Evolutionary conservation across 2,329 filamentous ascomycete species (phyloP).

Genomic region (Trematosphaeria pertusa): DNA sequence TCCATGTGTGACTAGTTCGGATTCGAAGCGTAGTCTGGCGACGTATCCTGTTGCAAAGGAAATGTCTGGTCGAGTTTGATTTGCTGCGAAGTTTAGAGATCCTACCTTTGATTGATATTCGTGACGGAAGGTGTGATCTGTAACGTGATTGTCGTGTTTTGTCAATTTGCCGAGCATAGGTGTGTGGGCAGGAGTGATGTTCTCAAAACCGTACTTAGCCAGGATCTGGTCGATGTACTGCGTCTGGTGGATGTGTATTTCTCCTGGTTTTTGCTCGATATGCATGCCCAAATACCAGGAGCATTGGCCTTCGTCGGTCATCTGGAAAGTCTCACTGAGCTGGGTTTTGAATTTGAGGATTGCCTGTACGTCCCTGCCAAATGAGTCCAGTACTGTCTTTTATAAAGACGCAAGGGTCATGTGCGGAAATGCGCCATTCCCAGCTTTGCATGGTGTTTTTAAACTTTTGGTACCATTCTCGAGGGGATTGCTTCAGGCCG

Average conservation of each 20-base stretch:
- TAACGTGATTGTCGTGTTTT: not conserved
- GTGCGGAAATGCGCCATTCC: conserved; percentile 14
- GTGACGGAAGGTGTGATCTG: not conserved
- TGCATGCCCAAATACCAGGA: conserved; percentile 31
- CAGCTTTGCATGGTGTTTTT: conserved; percentile 16
- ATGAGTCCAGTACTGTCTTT: conserved; percentile 8
- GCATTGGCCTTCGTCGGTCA: conserved; percentile 27
- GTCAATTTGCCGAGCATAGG: not conserved
- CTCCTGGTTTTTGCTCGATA: conserved; percentile 14
- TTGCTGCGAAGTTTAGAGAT: conserved; percentile 22
- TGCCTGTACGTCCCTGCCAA: conserved; percentile 7
- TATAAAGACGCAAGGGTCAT: conserved; percentile 21
- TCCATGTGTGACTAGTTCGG: conserved; percentile 11
- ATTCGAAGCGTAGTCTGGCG: conserved; percentile 15
- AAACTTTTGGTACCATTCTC: conserved; percentile 28
- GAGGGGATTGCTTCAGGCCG: conserved; percentile 35
- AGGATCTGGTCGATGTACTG: conserved; percentile 34
- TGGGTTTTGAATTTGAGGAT: conserved; percentile 22
- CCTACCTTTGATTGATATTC: conserved; percentile 14
- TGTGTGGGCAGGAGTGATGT: conserved; percentile 4
- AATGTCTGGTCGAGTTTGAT: conserved; percentile 19
- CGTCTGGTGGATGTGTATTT: not conserved
- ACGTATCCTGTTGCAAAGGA: conserved; percentile 15
- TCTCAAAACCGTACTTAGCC: conserved; percentile 7
- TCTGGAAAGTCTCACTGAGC: conserved; percentile 25